These are phyloP conservation scores for Trichoderma erinaceum DNA, from an alignment of 495 filamentous ascomycete genomes.

Conservation along the genomic window DNA sequence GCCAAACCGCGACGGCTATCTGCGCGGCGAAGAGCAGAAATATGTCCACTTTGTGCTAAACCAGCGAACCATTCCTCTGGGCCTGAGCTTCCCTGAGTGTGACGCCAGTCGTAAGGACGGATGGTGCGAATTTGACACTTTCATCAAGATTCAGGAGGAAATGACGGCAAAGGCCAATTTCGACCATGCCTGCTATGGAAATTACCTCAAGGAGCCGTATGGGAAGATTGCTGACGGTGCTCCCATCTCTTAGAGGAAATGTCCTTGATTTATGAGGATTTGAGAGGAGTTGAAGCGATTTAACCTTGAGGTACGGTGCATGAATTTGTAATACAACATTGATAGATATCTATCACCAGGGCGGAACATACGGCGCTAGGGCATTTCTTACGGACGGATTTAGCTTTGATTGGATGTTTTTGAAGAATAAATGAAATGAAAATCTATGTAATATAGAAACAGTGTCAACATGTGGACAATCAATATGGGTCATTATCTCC, in stretches of 20 bases:
- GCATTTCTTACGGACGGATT: not conserved
- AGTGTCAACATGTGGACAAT: no score
- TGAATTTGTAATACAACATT: not conserved
- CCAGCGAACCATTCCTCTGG: conserved; percentile 55
- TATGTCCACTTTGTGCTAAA: conserved; percentile 63
- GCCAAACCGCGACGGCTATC: conserved; percentile 35
- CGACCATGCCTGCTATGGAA: conserved; percentile 49
- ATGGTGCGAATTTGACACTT: conserved; percentile 56
- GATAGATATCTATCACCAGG: not conserved
- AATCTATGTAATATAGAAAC: no score
- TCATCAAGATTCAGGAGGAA: conserved; percentile 44
- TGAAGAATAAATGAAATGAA: no score
- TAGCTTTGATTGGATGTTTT: not conserved
- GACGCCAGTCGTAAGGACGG: conserved; percentile 50
- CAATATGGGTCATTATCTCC: no score
- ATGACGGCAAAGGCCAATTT: conserved; percentile 42
- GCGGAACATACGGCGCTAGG: not conserved
- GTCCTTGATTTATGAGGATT: not conserved
- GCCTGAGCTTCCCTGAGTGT: conserved; percentile 51
- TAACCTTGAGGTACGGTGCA: not conserved
- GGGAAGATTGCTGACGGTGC: conserved; percentile 38
- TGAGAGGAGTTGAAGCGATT: not conserved
- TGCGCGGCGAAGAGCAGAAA: conserved; percentile 35
- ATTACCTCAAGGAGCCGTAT: conserved; percentile 38
- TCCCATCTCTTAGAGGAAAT: conserved; percentile 20